A percentile compares a stretch with the other conserved stretches of the same genome.
Evolutionary conservation across 148 eudicot genomes (phyloP).

Genomic region (Chenopodium quinoa): DNA sequence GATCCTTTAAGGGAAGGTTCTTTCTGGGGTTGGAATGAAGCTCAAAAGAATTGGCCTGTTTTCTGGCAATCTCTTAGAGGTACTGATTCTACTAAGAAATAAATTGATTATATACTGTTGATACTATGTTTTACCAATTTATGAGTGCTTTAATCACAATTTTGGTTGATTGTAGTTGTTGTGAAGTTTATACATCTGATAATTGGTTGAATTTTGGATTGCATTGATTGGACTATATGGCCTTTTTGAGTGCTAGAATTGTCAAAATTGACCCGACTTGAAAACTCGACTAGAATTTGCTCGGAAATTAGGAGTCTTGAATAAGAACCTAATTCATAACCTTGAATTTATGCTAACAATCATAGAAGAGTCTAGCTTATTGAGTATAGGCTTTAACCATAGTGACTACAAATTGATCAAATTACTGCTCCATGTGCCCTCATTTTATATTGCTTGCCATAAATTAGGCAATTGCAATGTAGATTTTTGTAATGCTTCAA

Average conservation of each 20-base stretch:
- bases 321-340: not conserved
- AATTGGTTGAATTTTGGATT: not conserved
- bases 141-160: not conserved
- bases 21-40: conserved; percentile 75
- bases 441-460: not conserved
- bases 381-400: not conserved
- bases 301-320: too few relatives aligned
- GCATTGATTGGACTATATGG: not conserved
- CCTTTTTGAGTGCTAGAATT: not conserved
- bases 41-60: conserved; percentile 86
- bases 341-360: not conserved
- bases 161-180: not conserved
- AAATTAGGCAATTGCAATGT: not conserved
- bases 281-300: not conserved
- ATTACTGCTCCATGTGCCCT: not conserved
- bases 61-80: conserved; percentile 63
- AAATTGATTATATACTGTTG: not conserved
- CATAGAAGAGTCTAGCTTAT: too few relatives aligned
- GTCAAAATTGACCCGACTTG: not conserved
- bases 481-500: not conserved
- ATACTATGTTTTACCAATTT: too few relatives aligned
- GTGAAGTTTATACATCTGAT: not conserved
- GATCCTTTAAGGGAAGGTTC: conserved; percentile 99
- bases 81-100: conserved; percentile 32
- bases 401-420: not conserved